A percentile compares a stretch with the other conserved stretches of the same genome.
These are phyloP conservation scores for Fraxinus sp. DNA, from an alignment of 305 asterid species.

Conservation along the genomic window DNA sequence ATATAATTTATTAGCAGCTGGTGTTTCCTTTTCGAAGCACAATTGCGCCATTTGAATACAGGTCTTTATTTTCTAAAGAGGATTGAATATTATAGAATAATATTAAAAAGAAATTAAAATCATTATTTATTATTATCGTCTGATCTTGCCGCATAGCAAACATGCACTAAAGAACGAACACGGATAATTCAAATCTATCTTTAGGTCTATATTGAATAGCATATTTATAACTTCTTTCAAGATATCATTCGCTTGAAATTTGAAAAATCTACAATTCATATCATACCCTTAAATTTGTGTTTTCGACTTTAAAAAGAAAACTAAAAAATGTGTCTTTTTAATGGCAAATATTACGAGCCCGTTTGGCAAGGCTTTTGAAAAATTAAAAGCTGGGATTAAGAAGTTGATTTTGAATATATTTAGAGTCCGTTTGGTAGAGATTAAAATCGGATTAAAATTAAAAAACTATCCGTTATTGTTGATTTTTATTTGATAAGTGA, in stretches of 20 bases:
- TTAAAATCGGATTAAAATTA: too few relatives aligned
- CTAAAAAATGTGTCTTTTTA: not conserved
- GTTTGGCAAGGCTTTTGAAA: not conserved
- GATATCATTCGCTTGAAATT: not conserved
- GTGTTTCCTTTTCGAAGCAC: not conserved
- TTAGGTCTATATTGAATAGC: not conserved
- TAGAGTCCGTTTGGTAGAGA: too few relatives aligned
- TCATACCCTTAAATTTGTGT: not conserved
- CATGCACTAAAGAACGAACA: not conserved
- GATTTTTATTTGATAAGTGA: too few relatives aligned
- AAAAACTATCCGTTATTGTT: too few relatives aligned
- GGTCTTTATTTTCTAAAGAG: not conserved
- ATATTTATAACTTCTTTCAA: not conserved
- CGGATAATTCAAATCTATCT: not conserved
- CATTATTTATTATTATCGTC: slow-evolving; percentile 32
- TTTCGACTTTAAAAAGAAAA: not conserved
- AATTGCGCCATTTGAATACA: not conserved
- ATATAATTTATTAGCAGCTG: not conserved
- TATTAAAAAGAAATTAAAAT: slow-evolving; percentile 33
- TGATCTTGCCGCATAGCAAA: not conserved
- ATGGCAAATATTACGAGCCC: not conserved
- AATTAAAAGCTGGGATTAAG: not conserved
- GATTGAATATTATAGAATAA: not conserved
- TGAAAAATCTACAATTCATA: not conserved
- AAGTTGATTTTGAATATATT: not conserved